Percentiles rank a stretch among this genome's conserved stretches.
These are phyloP conservation scores for Acmispon strigosus DNA, from an alignment of 306 rosid genomes.

Conservation along the genomic window DNA sequence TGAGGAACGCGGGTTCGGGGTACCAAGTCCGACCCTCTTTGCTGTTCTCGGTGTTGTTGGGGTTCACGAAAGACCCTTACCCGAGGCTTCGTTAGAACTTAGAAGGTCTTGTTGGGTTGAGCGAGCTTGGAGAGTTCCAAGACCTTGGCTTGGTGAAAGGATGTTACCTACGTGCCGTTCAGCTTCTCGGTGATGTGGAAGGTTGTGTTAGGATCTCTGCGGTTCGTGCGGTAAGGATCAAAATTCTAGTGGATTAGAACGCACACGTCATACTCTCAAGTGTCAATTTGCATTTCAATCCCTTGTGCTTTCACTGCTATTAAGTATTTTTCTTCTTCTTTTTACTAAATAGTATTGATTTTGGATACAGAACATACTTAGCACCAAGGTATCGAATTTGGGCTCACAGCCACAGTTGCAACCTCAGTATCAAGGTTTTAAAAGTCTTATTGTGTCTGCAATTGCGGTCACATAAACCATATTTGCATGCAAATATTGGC, in stretches of 20 bases:
- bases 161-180: conserved; percentile 55
- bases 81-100: conserved; percentile 63
- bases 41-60: conserved; percentile 47
- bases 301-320: background rate
- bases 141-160: conserved; percentile 49
- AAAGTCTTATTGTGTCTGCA: no score
- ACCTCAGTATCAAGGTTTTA: background rate
- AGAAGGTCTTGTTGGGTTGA: conserved; percentile 60
- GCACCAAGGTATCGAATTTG: background rate
- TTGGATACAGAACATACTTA: background rate
- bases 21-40: conserved; percentile 37
- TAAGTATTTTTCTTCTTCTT: background rate
- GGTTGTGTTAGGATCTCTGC: conserved; percentile 56
- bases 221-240: conserved; percentile 54
- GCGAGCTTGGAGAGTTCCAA: conserved; percentile 25
- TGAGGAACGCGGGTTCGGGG: conserved; percentile 43
- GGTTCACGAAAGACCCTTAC: conserved; percentile 80
- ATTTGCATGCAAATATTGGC: background rate
- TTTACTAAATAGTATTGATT: background rate
- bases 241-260: background rate
- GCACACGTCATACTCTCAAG: no score
- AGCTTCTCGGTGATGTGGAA: conserved; percentile 64
- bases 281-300: no score
- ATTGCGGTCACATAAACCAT: no score
- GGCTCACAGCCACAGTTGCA: no score